Percentiles rank a stretch among this genome's conserved stretches.
These are phyloP conservation scores for Venturia nashicola DNA, from an alignment of 2,329 filamentous ascomycete genomes.

Conservation along the genomic window DNA sequence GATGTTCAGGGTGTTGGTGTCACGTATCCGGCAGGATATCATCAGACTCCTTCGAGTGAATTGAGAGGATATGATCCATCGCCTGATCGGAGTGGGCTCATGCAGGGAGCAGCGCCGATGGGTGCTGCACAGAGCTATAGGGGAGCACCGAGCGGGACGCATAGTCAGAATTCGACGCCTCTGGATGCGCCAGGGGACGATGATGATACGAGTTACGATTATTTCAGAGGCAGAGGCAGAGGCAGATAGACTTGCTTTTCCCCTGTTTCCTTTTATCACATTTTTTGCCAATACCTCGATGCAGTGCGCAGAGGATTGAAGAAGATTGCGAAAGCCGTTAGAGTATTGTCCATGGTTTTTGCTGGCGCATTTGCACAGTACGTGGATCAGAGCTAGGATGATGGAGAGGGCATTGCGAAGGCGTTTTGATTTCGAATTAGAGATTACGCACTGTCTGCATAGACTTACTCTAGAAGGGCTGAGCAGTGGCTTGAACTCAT, in stretches of 20 bases:
- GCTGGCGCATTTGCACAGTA: neutral
- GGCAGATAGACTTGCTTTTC: neutral
- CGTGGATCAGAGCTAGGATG: neutral
- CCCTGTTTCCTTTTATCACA: neutral
- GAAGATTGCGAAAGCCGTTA: no score
- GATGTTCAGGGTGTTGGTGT: constrained; percentile 18
- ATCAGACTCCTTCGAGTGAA: constrained; percentile 25
- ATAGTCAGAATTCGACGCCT: neutral
- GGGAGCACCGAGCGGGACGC: neutral
- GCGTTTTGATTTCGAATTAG: neutral
- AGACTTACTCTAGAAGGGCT: neutral
- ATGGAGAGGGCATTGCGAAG: neutral
- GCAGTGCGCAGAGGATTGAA: neutral
- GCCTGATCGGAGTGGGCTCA: constrained; percentile 2
- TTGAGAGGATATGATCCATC: constrained; percentile 1
- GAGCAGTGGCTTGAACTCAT: neutral
- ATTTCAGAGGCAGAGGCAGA: constrained; percentile 19
- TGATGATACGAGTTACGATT: constrained; percentile 27
- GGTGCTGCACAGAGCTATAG: constrained; percentile 11
- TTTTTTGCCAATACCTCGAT: neutral
- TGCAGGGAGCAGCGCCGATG: constrained; percentile 18
- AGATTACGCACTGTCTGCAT: neutral
- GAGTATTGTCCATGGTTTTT: no score
- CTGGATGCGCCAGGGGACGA: constrained; percentile 18
- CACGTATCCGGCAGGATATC: constrained; percentile 35